Base-by-base conservation (phyloP, 1,284 basidiomycete species). In the Ustilago crameri region DNA sequence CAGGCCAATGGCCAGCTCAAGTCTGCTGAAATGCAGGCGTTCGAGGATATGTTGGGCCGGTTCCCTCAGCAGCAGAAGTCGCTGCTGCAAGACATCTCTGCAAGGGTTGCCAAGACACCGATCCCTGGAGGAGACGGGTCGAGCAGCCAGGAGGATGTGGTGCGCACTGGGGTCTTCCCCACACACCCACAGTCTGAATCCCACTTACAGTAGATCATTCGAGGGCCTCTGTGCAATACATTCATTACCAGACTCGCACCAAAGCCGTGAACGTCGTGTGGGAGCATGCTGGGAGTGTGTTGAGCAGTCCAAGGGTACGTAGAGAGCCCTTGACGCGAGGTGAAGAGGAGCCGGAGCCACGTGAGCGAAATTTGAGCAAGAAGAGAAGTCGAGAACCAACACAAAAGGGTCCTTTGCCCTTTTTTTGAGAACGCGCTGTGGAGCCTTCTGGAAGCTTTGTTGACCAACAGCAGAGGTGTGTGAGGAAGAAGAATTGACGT, bases 41-140 rank as follows among this genome's bases (percentile, higher is more conserved):
- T 71, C 24, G 62, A 62, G 44, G 62, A 56, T n/a, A 65, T 71
- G 68, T 47, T 71, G 40, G 68, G 68, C 24, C 47, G 42, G 14
- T 71, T 71, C 20, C 61, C 56, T 3, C 68, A 65, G 24, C 57
- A 62, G 44, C 57, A 71, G 52, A 71, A 66, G 42, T 54, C 37
- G 9, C 9, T 71, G 50, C 30, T 71, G 44, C 62, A 65, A 38
- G 62, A 62, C 24, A 71, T 71, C 23, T 54, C 62, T 9, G 62
- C 68, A 2, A 49, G 68, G 3, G 62, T 57, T 5, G 54, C 47
- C n/a, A 61, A 50, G 44, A 60, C 52, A 24, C 56, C 57, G 3
- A 26, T 51, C 5, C 20, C 30, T 32, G 43, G 45, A 35, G 23
- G 40, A 3, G 56, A 37, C 20, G 53, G 46, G 12, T 42, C 40